Evolutionary conservation across 164 flowering plant genomes (phyloP), one percentile per base, ranked within the genome.

Genomic region (Chloranthus sessilifolius): DNA sequence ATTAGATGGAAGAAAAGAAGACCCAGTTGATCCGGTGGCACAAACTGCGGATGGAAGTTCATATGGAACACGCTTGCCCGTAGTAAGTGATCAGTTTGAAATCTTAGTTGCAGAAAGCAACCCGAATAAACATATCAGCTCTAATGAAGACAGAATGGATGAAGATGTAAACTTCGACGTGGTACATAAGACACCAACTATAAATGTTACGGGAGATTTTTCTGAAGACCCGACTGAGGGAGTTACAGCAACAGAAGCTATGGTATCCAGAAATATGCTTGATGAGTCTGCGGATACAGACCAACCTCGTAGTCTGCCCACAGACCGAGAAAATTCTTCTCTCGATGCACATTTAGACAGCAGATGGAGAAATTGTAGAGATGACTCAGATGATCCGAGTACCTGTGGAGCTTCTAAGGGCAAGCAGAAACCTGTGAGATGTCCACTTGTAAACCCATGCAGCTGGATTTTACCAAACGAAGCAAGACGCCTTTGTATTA

Each of bases 401-500:
- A 14, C 19, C 23, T 34, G 29, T 52, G 67, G 38, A 57, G 31
- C 52, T 47, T 55, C 62, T 29, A 52, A 47, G 26, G 46, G 35
- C 46, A 61, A 57, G 47, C 27, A 35, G 37, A 53, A 64, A 46
- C 39, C 42, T 29, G 7, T 36, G 15, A 51, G 5, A 15, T 43
- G 20, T 62, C 17, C 45, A 27, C 41, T 39, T 59, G 77, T 56
- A 50, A 48, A 59, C 55, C 63, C 49, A 9, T 63, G 73, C 43
- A 61, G 57, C 23, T 75, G 78, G 77, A 76, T 77, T 34, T 77
- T 74, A 51, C 77, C 74, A 28, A 74, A 64, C 61, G 73, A 73
- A 53, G 43, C 68, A 20, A 69, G 60, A 53, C 63, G 8, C 31
- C 43, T 73, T 46, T 85, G 94, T 55, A 17, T 74, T 28, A 76